Conservation (phyloP, 345 rosid genomes). For the Streptanthus diversifolius region DNA sequence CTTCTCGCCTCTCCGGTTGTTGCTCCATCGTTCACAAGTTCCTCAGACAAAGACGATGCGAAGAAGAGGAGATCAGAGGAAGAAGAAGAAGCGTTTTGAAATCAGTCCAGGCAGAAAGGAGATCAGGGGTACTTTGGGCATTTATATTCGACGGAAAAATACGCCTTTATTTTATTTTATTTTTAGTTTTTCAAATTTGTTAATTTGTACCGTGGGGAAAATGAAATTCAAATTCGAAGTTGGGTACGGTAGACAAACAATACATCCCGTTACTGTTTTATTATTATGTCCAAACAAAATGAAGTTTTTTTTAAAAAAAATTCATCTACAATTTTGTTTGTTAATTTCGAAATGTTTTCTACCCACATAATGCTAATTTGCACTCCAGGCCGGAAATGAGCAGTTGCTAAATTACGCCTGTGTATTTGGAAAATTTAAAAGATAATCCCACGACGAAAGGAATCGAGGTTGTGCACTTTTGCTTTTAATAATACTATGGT, state of each 20-base stretch:
- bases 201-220: neutral
- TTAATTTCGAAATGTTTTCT: neutral
- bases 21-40: slow-evolving; percentile 37
- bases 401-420: neutral
- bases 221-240: neutral
- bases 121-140: slow-evolving; percentile 55
- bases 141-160: neutral
- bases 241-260: neutral
- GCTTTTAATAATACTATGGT: neutral
- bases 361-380: too few relatives aligned
- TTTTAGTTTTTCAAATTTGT: neutral
- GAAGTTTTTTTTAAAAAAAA: neutral
- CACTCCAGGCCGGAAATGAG: too few relatives aligned
- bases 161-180: neutral
- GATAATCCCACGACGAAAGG: neutral
- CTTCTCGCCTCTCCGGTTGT: slow-evolving; percentile 48
- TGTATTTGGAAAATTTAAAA: neutral
- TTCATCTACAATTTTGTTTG: neutral
- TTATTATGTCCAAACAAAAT: neutral
- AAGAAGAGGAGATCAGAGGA: slow-evolving; percentile 28
- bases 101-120: slow-evolving; percentile 34
- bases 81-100: slow-evolving; percentile 35
- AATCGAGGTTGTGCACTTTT: neutral
- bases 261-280: neutral
- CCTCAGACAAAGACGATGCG: slow-evolving; percentile 21